Evolutionary conservation across 257 asterid genomes (phyloP).

Genomic region (Nicotiana knightiana): DNA sequence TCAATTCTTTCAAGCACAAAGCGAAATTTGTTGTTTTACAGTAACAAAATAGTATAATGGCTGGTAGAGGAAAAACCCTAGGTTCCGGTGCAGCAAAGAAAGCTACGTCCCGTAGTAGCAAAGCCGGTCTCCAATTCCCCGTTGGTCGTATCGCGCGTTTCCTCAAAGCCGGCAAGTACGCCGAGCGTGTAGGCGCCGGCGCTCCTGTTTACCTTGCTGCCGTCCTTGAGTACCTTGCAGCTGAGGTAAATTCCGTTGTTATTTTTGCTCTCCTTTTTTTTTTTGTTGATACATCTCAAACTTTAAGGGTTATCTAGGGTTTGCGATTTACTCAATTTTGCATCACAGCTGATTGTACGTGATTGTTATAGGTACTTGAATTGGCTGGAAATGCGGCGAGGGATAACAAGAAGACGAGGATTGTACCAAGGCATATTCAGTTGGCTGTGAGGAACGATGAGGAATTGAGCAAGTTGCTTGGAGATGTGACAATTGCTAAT

Average conservation of each 20-base stretch:
- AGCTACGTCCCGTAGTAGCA: constrained; percentile 60
- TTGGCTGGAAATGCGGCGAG: constrained; percentile 83
- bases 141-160: constrained; percentile 84
- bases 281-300: neutral
- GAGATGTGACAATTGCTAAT: constrained; percentile 75
- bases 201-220: constrained; percentile 86
- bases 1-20: neutral
- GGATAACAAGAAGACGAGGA: constrained; percentile 80
- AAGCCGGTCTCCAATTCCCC: constrained; percentile 82
- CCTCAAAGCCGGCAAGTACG: constrained; percentile 75
- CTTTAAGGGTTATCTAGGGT: neutral
- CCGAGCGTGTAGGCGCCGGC: constrained; percentile 81
- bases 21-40: neutral
- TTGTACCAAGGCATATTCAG: constrained; percentile 73
- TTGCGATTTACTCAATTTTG: neutral
- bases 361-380: constrained; percentile 48
- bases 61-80: constrained; percentile 78
- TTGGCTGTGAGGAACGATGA: constrained; percentile 74
- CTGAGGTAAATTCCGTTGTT: constrained; percentile 39
- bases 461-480: constrained; percentile 68
- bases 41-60: constrained; percentile 27
- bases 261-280: neutral
- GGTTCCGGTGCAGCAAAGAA: constrained; percentile 71
- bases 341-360: neutral
- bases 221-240: constrained; percentile 74